Evolutionary conservation across 2,329 filamentous ascomycete species (phyloP).

Genomic region (Fusarium burgessii): DNA sequence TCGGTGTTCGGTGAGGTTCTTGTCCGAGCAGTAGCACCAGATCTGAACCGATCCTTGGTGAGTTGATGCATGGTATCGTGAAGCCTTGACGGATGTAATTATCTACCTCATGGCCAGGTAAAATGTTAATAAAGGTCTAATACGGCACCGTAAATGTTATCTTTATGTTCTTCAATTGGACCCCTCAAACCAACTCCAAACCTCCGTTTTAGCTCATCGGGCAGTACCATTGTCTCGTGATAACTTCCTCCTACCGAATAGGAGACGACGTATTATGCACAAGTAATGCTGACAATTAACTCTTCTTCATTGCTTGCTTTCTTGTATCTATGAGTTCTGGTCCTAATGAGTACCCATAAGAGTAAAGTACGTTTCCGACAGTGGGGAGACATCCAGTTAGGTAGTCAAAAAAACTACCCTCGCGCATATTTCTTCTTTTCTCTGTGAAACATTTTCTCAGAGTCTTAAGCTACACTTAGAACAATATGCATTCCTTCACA

Average conservation of each 20-base stretch:
- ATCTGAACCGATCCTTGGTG: rapidly evolving
- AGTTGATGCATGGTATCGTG: rapidly evolving
- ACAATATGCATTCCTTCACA: background rate
- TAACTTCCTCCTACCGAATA: background rate
- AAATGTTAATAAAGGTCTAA: background rate
- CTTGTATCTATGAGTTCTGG: background rate
- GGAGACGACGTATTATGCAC: background rate
- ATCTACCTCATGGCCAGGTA: background rate
- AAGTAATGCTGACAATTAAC: background rate
- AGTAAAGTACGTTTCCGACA: background rate
- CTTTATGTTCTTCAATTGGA: background rate
- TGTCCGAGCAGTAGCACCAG: background rate
- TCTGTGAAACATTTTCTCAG: background rate
- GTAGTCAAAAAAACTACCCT: background rate
- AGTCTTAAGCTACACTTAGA: background rate
- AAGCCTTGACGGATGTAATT: no score
- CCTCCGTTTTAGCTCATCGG: background rate
- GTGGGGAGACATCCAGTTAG: background rate
- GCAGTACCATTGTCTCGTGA: background rate
- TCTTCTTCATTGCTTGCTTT: background rate
- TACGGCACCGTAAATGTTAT: no score
- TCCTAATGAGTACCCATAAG: background rate
- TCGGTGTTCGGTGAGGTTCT: background rate
- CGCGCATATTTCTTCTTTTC: background rate
- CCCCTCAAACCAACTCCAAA: background rate